Conservation (phyloP, 1,139 yeast genomes). For the Suhomyces anneliseae region DNA sequence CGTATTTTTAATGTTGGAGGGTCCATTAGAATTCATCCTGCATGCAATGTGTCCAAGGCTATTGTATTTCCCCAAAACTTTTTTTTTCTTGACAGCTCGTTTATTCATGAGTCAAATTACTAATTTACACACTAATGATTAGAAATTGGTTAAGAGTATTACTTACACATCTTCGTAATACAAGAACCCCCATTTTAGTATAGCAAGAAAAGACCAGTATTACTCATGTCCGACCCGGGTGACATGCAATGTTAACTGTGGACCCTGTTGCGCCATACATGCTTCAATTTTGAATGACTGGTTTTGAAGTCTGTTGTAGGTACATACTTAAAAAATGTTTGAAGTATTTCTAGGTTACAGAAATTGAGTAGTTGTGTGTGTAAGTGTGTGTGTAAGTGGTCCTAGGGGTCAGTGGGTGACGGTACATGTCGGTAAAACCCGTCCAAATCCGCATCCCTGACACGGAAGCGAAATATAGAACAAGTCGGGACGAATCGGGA, state of each 20-base stretch:
- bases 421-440: background rate
- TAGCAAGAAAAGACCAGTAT: too few relatives aligned
- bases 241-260: background rate
- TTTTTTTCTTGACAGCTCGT: constrained; percentile 7
- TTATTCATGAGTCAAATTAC: constrained; percentile 2
- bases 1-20: background rate
- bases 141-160: background rate
- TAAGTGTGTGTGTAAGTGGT: too few relatives aligned
- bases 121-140: constrained; percentile 5
- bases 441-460: background rate
- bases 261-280: background rate
- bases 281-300: too few relatives aligned
- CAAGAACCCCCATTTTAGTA: too few relatives aligned
- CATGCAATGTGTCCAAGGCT: background rate
- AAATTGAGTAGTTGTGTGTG: too few relatives aligned
- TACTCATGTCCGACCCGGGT: background rate
- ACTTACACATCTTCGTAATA: background rate
- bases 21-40: background rate
- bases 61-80: background rate
- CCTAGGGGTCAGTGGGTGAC: too few relatives aligned
- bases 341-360: too few relatives aligned
- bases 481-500: background rate
- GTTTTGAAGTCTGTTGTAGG: too few relatives aligned
- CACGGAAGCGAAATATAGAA: background rate
- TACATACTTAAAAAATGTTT: too few relatives aligned